Evolutionary conservation across 352 stramenopile genomes (phyloP).

Genomic region (Phytophthora hybrid): DNA sequence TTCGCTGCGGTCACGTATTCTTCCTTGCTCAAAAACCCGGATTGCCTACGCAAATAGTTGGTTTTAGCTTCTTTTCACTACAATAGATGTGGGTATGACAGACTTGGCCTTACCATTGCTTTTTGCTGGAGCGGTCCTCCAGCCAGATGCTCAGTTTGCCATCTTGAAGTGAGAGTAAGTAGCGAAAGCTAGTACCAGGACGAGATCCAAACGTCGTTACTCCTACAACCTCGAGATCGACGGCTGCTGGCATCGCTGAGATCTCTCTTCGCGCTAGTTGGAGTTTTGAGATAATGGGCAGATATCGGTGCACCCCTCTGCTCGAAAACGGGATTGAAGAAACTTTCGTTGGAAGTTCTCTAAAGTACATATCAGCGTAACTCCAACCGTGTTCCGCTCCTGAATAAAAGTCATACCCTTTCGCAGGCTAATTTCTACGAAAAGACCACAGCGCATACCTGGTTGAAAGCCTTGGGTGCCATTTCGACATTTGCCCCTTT

Average conservation of each 20-base stretch:
- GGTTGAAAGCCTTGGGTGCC: too few species aligned
- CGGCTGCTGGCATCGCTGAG: background rate
- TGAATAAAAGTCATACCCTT: too few species aligned
- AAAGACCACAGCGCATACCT: too few species aligned
- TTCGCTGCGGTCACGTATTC: slow-evolving; percentile 28
- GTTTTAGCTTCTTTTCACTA: too few species aligned
- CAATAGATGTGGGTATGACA: background rate
- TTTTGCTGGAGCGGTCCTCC: slow-evolving; percentile 22
- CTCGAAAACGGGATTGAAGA: too few species aligned
- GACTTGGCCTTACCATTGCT: slow-evolving; percentile 13
- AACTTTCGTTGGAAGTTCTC: too few species aligned
- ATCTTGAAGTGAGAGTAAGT: slow-evolving; percentile 10
- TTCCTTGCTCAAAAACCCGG: slow-evolving; percentile 27
- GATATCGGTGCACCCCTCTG: background rate
- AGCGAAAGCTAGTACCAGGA: slow-evolving; percentile 6
- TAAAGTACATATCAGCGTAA: too few species aligned
- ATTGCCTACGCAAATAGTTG: slow-evolving; percentile 16
- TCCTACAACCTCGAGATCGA: slow-evolving; percentile 8
- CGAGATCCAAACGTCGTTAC: slow-evolving; percentile 12
- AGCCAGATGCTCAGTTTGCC: slow-evolving; percentile 21
- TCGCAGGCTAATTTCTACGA: too few species aligned
- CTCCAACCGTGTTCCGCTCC: too few species aligned
- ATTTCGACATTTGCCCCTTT: too few species aligned
- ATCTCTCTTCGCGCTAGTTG: background rate
- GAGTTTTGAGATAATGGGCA: background rate